Evolutionary conservation across 495 filamentous ascomycete genomes (phyloP), one percentile per base, ranked within the genome.

Genomic region (Pseudoneurospora amorphoporcata): DNA sequence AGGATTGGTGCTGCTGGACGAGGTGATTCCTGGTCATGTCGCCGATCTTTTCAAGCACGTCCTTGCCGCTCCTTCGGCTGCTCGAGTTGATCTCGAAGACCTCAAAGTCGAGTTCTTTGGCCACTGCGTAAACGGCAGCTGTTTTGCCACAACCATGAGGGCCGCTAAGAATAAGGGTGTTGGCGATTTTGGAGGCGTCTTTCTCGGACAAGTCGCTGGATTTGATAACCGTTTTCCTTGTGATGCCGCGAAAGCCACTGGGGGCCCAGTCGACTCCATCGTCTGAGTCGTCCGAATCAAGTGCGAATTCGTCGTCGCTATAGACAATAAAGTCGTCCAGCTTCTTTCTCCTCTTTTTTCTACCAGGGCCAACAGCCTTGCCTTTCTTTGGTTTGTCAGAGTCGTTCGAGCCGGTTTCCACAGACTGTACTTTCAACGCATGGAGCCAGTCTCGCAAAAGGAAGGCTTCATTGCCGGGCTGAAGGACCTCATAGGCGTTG

Each of bases 1-100:
- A 76, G 41, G 79, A 77, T 39, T 84, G 80, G 70, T 79, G 77
- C 40, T 83, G 83, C 41, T 78, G 80, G 43, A 98, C 95, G 4
- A 95, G 88, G 80, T 99, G 96, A 75, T 98, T 98, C 72, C 89
- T 89, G 16, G 93, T 94, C 96, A 98, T 98, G 79, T 98, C 94
- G 5, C 95, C 96, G 19, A 99, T 92, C 71, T 87, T 94, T 70
- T 98, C 95, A 9, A 96, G 77, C 68, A 99, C 88, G 77, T 99
- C 96, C 78, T 92, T 94, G 12, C 93, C 96, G 79, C 88, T 96
- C 68, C 96, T 85, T 72, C 94, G 88, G 75, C 86, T 92, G 47
- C 92, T 88, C 7, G 95, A 79, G 74, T 96, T 97, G 76, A 99
- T 92, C 81, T 99, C 96, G 75, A 98, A 98, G 6, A 99, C 88